phyloP scores from a whole-genome alignment of 2,329 filamentous ascomycete genomes.

The Stagonosporopsis vannaccii region DNA sequence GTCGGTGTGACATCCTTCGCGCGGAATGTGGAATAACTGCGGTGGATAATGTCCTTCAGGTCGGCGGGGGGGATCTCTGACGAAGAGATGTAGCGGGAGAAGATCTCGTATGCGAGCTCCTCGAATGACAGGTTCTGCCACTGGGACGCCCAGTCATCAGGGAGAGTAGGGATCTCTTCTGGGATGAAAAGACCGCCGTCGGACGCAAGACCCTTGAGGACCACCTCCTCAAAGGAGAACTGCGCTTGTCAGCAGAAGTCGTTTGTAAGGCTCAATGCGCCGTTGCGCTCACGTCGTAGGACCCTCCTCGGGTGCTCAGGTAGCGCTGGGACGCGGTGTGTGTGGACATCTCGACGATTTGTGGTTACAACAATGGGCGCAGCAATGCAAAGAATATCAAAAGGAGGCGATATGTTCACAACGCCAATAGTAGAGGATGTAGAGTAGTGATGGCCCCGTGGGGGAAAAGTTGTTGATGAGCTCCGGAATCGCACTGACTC shows the following conservation, averaged over 20 bases:
- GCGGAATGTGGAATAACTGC: conserved; percentile 90
- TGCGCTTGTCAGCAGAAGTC: conserved; percentile 48
- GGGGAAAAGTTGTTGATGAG: conserved; percentile 33
- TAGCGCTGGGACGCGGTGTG: conserved; percentile 66
- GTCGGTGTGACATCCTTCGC: conserved; percentile 79
- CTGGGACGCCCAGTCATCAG: conserved; percentile 67
- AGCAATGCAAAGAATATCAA: conserved; percentile 7
- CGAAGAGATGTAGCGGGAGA: conserved; percentile 85
- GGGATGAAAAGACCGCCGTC: conserved; percentile 92
- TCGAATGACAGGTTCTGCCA: conserved; percentile 83
- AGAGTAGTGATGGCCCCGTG: conserved; percentile 29
- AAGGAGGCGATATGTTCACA: conserved; percentile 15
- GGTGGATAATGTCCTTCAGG: conserved; percentile 81
- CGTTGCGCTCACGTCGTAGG: conserved; percentile 62
- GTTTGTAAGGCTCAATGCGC: conserved; percentile 5
- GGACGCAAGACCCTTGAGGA: conserved; percentile 84
- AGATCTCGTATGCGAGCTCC: conserved; percentile 83
- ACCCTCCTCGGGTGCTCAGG: conserved; percentile 68
- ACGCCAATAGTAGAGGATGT: conserved; percentile 18
- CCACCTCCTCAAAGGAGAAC: conserved; percentile 90
- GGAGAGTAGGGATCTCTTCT: conserved; percentile 75
- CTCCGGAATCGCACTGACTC: conserved; percentile 42
- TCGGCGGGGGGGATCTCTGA: conserved; percentile 82
- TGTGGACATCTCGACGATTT: conserved; percentile 47
- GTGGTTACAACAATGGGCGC: neutral